Base-by-base conservation (phyloP, 192 early-diverging fungal species). In the Coemansia sp. region DNA sequence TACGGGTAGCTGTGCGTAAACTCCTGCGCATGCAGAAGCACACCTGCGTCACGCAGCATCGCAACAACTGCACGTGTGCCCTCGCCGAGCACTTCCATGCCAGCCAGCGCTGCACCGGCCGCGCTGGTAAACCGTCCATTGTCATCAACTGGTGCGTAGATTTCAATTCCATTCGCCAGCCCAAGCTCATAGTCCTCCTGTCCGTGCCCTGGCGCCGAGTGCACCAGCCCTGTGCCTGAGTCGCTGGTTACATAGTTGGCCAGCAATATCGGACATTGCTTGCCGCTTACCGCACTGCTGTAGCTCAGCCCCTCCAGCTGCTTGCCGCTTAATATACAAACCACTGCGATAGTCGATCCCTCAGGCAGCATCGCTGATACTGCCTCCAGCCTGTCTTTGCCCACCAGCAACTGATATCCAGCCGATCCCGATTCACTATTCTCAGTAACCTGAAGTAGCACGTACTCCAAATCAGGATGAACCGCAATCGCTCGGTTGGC, bases 181-280 rank as follows among this genome's bases (percentile, higher is more conserved):
- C 77, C 72, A 58, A 88, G 81, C 69, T 90, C 88, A 59, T 93
- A 93, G 72, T 93, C 91, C n/a, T 91, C 90, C 77, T 88, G 86
- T 19, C 91, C 91, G 62, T 93, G 91, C 14, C 91, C 91, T 1
- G 91, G 91, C 6, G 91, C 91, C 31, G 88, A 86, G 62, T 93
- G 91, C 19, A 93, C 90, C n/a, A 93, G 60, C n/a, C 91, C 89
- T 7, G 89, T 90, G 4, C 91, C 91, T 0, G 90, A 87, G 8
- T 89, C 88, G 0, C 78, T 76, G 8, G 88, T 89, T 9, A 93
- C 89, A 72, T 91, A 83, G 22, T 80, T 67, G 2, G 87, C 90
- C 6, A 80, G 70, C 58, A 90, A 74, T n/a, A 93, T 75, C n/a
- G 75, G 83, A 16, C 79, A 70, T 6, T 64, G 49, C 14, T 79